Conservation (phyloP, 495 filamentous ascomycete genomes). For the Delitschia confertaspora region DNA sequence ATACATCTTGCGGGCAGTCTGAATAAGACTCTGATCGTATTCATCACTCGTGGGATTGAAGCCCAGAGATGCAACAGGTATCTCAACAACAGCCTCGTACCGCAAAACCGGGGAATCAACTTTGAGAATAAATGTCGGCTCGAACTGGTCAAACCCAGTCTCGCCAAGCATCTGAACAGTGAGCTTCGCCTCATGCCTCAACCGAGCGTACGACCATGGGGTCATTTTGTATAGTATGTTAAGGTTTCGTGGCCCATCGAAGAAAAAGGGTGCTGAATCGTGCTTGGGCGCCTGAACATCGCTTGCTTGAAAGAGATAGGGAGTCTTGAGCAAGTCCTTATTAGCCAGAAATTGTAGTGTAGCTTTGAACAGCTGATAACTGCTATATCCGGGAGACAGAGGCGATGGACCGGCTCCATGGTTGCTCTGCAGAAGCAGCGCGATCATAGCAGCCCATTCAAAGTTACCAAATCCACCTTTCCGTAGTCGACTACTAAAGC, state of each 20-base stretch:
- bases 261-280: conserved; percentile 43
- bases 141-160: conserved; percentile 68
- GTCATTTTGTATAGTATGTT: conserved; percentile 93
- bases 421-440: conserved; percentile 60
- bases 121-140: conserved; percentile 68
- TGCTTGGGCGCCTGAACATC: conserved; percentile 31
- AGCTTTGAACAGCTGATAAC: conserved; percentile 91
- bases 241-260: conserved; percentile 60
- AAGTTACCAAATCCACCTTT: conserved; percentile 89
- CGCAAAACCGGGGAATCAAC: conserved; percentile 55
- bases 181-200: conserved; percentile 61
- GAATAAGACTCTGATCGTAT: conserved; percentile 2
- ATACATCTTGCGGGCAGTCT: conserved; percentile 36
- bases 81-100: conserved; percentile 54
- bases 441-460: conserved; percentile 72
- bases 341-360: conserved; percentile 72
- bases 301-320: conserved; percentile 45
- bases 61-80: conserved; percentile 13
- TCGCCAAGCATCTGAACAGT: conserved; percentile 68
- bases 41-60: conserved; percentile 2
- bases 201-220: conserved; percentile 64
- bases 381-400: conserved; percentile 70
- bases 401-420: conserved; percentile 55
- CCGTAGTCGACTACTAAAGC: conserved; percentile 55
- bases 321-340: conserved; percentile 56